Percentiles rank a stretch among this genome's conserved stretches.
Evolutionary conservation across 768 basidiomycete genomes (phyloP).

Genomic region (Suillus brevipes): DNA sequence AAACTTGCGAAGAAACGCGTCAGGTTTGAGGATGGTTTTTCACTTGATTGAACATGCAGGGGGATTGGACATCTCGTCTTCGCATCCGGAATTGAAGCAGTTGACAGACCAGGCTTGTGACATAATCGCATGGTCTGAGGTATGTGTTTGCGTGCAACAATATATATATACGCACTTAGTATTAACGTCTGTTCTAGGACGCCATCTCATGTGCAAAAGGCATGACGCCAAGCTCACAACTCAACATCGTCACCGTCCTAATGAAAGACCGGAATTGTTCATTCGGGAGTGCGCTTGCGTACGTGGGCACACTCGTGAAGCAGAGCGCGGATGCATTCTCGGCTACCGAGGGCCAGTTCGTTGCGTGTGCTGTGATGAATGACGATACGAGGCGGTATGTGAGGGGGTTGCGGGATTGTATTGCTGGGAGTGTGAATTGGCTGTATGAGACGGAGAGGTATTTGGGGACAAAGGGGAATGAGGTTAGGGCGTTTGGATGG

Average conservation of each 20-base stretch:
- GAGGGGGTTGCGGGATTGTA: slow-evolving; percentile 53
- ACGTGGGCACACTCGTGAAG: slow-evolving; percentile 25
- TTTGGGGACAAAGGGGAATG: slow-evolving; percentile 55
- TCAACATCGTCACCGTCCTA: slow-evolving; percentile 53
- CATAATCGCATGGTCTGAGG: slow-evolving; percentile 55
- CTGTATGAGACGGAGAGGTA: slow-evolving; percentile 62
- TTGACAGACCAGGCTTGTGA: slow-evolving; percentile 46
- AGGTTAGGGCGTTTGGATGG: slow-evolving; percentile 64
- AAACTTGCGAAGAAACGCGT: slow-evolving; percentile 45
- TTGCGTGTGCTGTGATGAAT: slow-evolving; percentile 15
- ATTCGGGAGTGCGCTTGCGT: slow-evolving; percentile 45
- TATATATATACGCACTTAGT: neutral
- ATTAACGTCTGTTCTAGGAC: slow-evolving; percentile 42
- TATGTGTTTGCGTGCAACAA: slow-evolving; percentile 25
- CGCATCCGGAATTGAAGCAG: slow-evolving; percentile 28
- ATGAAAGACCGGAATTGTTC: slow-evolving; percentile 44
- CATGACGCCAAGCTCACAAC: slow-evolving; percentile 36
- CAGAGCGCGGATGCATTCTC: slow-evolving; percentile 32
- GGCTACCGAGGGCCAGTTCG: slow-evolving; percentile 23
- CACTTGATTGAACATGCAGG: slow-evolving; percentile 54
- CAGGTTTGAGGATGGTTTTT: slow-evolving; percentile 50
- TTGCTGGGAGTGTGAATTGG: slow-evolving; percentile 65
- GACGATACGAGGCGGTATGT: slow-evolving; percentile 40
- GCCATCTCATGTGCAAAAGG: slow-evolving; percentile 53
- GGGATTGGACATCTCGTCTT: slow-evolving; percentile 39